Base-by-base conservation (phyloP, 2,329 filamentous ascomycete genomes). In the Fusarium dimerum region DNA sequence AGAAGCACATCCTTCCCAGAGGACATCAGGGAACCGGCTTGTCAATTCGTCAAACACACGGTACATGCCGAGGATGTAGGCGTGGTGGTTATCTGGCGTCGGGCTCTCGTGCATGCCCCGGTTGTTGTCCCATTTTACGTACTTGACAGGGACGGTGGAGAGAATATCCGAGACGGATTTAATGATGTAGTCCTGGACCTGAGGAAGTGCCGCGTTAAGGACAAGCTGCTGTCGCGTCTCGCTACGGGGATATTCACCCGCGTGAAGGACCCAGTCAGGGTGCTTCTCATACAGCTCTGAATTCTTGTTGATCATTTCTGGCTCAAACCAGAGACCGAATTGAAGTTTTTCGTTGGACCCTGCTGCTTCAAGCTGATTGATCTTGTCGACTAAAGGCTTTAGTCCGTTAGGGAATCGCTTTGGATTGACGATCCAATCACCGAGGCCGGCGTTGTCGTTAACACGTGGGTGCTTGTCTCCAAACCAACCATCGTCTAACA, bases 41-140 rank as follows among this genome's bases (percentile, higher is more conserved):
- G 84, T 87, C 1, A 88, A 71, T 1, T 75, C 78, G 39, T 85
- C 76, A 45, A 87, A 82, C 8, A 88, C 82, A 45, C 71, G 78
- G 65, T 88, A 88, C 47, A 87, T 67, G 5, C 85, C 85, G 0
- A 87, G 71, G 61, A 87, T 86, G 66, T 87, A 87, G 2, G 73
- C 69, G 63, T 87, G 83, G 58, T 79, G 71, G 7, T 76, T 78
- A 1, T 76, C 73, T 0, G 84, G 82, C 0, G 73, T 75, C 0
- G 82, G 70, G 43, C 76, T 76, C 66, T 87, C 84, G 62, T 87
- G 82, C 42, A 86, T 83, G 1, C 78, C 84, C 6, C 85, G 74
- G 68, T 88, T 88, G 67, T 86, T 85, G 57, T 87, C 85, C 85
- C 84, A 87, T 59, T 88, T 88, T 54, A 88, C 77, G 54, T 87